These are phyloP conservation scores for Mucor circinelloides DNA, from an alignment of 371 early-diverging fungal genomes.

Conservation along the genomic window DNA sequence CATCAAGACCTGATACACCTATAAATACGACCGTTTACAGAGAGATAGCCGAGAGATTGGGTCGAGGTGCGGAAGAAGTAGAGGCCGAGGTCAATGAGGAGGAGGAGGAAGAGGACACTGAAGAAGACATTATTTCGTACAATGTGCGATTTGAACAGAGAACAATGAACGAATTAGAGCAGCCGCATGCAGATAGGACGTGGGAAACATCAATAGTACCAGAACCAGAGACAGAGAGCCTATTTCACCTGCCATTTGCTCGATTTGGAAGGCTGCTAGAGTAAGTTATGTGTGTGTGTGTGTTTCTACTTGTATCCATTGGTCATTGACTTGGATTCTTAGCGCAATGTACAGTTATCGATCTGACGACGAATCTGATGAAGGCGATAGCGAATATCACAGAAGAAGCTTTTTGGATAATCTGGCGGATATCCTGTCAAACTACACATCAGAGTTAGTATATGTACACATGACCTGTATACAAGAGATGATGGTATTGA, in stretches of 20 bases:
- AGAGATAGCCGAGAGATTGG: not conserved
- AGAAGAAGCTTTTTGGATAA: slow-evolving; percentile 14
- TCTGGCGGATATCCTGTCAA: slow-evolving; percentile 9
- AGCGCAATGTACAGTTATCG: slow-evolving; percentile 6
- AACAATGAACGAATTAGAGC: not conserved
- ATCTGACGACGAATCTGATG: slow-evolving; percentile 15
- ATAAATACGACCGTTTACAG: not conserved
- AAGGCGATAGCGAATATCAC: slow-evolving; percentile 1
- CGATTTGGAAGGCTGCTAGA: slow-evolving; percentile 8
- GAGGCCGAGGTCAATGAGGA: not conserved
- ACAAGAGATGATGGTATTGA: not conserved
- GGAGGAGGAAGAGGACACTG: not conserved
- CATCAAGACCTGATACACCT: not conserved
- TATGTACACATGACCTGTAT: not conserved
- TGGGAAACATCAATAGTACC: not conserved
- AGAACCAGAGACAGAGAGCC: slow-evolving; percentile 1
- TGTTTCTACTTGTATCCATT: too few species aligned
- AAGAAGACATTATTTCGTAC: slow-evolving; percentile 3
- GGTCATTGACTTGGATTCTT: not conserved
- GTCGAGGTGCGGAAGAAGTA: too few species aligned
- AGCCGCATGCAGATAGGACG: not conserved
- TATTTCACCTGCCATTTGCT: slow-evolving; percentile 8
- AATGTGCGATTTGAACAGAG: slow-evolving; percentile 6
- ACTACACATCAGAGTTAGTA: slow-evolving; percentile 10
- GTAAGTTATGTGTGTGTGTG: slow-evolving; percentile 2